phyloP scores from a whole-genome alignment of 1,139 yeast genomes.

The Candida albicans region DNA sequence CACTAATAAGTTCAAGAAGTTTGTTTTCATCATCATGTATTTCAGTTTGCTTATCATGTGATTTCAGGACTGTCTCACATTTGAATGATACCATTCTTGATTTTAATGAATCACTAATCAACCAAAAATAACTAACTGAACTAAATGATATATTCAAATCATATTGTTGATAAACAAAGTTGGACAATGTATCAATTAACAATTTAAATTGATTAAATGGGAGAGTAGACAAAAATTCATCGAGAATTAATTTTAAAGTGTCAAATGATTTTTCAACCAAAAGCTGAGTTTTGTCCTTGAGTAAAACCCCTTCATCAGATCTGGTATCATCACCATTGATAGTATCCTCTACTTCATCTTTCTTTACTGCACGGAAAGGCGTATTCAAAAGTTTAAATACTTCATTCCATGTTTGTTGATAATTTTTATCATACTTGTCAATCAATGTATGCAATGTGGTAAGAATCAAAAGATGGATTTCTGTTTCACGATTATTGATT shows the following conservation, averaged over 20 bases:
- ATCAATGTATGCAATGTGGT: slow-evolving; percentile 67
- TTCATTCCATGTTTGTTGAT: slow-evolving; percentile 64
- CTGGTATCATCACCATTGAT: slow-evolving; percentile 24
- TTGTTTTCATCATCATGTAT: slow-evolving; percentile 19
- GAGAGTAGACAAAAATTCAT: slow-evolving; percentile 73
- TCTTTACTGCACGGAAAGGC: slow-evolving; percentile 45
- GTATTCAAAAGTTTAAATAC: slow-evolving; percentile 70
- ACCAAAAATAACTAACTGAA: slow-evolving; percentile 89
- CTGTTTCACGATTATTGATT: slow-evolving; percentile 57
- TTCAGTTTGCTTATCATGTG: too few relatives aligned
- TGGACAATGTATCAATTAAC: slow-evolving; percentile 68
- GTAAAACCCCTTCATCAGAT: slow-evolving; percentile 18
- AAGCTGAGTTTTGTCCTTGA: slow-evolving; percentile 39
- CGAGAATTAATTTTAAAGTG: slow-evolving; percentile 76
- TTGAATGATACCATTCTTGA: slow-evolving; percentile 26
- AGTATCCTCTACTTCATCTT: slow-evolving; percentile 23
- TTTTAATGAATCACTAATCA: slow-evolving; percentile 73
- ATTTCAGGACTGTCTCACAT: too few relatives aligned
- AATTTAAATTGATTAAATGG: slow-evolving; percentile 63
- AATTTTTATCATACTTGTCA: slow-evolving; percentile 65
- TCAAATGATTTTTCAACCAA: slow-evolving; percentile 70
- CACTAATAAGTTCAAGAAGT: slow-evolving; percentile 21
- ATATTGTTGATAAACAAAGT: slow-evolving; percentile 66
- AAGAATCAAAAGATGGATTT: slow-evolving; percentile 62
- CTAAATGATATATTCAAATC: slow-evolving; percentile 89